Base-by-base conservation (phyloP, 2,329 filamentous ascomycete species). In the Gaeumannomyces tritici region DNA sequence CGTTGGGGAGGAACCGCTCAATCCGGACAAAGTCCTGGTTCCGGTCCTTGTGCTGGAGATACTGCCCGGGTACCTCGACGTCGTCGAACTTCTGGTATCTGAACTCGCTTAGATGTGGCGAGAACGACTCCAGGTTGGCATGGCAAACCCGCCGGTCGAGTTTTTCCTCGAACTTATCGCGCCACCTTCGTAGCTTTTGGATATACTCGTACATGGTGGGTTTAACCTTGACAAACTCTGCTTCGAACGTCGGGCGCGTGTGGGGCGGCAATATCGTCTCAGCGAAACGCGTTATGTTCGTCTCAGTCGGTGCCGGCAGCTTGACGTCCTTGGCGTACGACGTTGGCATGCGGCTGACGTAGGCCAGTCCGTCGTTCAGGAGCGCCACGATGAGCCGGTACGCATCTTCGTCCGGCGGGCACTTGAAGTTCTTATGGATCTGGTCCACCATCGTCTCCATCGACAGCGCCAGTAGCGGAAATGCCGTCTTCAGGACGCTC, bases 381-480 rank as follows among this genome's bases (percentile, higher is more conserved):
- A 99, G 79, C 3, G 95, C 96, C n/a, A 98, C 93, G 67, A 99
- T 99, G 21, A 99, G 82, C 60, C 95, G 85, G 75, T 98, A 98
- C 2, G 95, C 96, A 77, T 99, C 95, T 73, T 99, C 95, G 70
- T 99, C 95, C 0, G 93, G 93, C 18, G 93, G 93, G 70, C 95
- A 98, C 77, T 99, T 99, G 84, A 99, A 99, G 76, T 98, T 89
- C 80, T 98, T 98, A 74, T 95, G 90, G 64, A 99, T 96, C 75
- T 98, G 93, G 72, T 99, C 95, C 33, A 98, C 93, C 92, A 98
- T 99, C 0, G 93, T 96, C 77, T 99, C 95, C 95, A 99, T 98
- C 0, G 93, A 97, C 56, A 98, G 79, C 12, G 96, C 95, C 68
- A 99, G 83, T 24, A 99, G 82, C 28, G 95, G 95, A 80, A 98